Conservation (phyloP, 768 basidiomycete genomes). For the Boletales sp. region DNA sequence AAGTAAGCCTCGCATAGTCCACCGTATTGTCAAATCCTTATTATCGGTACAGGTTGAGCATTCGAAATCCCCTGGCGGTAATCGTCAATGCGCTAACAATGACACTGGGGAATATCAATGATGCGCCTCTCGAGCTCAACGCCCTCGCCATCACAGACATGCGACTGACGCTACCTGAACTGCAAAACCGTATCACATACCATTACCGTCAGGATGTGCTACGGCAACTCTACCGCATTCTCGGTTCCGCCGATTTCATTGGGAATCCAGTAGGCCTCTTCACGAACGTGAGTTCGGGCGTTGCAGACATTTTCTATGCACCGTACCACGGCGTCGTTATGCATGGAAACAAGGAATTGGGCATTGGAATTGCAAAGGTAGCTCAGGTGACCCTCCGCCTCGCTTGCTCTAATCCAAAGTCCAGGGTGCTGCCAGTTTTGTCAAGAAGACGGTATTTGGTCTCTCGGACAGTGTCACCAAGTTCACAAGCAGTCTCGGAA, state of each 20-base stretch:
- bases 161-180: constrained; percentile 79
- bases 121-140: constrained; percentile 91
- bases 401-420: constrained; percentile 9
- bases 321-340: constrained; percentile 96
- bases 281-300: constrained; percentile 96
- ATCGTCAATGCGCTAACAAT: constrained; percentile 93
- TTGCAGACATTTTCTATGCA: constrained; percentile 98
- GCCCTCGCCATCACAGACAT: constrained; percentile 93
- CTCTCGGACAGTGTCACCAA: constrained; percentile 96
- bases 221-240: constrained; percentile 90
- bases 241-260: constrained; percentile 98
- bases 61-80: constrained; percentile 89
- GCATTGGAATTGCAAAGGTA: constrained; percentile 92
- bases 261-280: constrained; percentile 96
- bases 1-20: constrained; percentile 55
- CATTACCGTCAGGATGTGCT: constrained; percentile 94
- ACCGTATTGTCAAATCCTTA: constrained; percentile 1
- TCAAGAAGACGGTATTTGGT: constrained; percentile 98
- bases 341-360: constrained; percentile 92
- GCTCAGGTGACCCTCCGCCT: neutral
- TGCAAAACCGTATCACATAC: constrained; percentile 79
- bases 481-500: constrained; percentile 95
- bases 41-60: constrained; percentile 49
- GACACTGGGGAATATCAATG: constrained; percentile 96
- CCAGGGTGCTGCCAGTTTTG: constrained; percentile 94